These are phyloP conservation scores for Amylostereum chailletii DNA, from an alignment of 1,284 basidiomycete genomes.

Conservation along the genomic window DNA sequence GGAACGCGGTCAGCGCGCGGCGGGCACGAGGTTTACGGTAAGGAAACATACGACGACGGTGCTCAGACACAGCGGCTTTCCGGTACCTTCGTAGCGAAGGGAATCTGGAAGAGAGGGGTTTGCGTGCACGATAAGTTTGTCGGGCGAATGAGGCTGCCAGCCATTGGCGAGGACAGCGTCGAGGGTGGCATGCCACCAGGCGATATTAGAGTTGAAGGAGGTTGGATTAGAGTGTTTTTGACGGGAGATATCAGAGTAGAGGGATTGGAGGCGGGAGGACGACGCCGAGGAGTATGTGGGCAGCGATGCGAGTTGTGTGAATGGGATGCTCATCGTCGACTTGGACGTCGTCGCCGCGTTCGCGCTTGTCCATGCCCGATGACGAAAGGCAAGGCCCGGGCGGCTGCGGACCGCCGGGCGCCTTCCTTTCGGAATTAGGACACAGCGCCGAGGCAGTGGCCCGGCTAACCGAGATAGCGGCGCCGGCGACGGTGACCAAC, in stretches of 20 bases:
- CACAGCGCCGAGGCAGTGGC: too few species aligned
- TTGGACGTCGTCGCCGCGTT: too few species aligned
- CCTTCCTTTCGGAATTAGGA: not conserved
- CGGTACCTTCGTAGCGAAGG: slow-evolving; percentile 59
- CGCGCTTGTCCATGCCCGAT: too few species aligned
- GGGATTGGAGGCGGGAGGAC: slow-evolving; percentile 62
- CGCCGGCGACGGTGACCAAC: too few species aligned
- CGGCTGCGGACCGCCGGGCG: not conserved
- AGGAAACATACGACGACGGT: slow-evolving; percentile 67
- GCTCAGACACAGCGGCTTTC: slow-evolving; percentile 76
- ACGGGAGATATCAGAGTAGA: slow-evolving; percentile 83
- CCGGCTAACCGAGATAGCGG: too few species aligned
- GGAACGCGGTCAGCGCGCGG: slow-evolving; percentile 11
- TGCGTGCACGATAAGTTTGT: slow-evolving; percentile 60
- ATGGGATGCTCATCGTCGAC: not conserved
- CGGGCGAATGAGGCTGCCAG: slow-evolving; percentile 35
- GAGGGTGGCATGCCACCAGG: slow-evolving; percentile 81
- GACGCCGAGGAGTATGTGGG: slow-evolving; percentile 44
- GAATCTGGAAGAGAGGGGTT: slow-evolving; percentile 50
- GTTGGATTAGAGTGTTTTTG: slow-evolving; percentile 81
- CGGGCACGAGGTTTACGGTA: not conserved
- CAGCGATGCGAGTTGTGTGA: slow-evolving; percentile 23
- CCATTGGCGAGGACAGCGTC: slow-evolving; percentile 54
- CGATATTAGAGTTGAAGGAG: slow-evolving; percentile 72
- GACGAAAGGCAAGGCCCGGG: not conserved